phyloP scores from a whole-genome alignment of 2,329 filamentous ascomycete species.

The Xylaria sp. region DNA sequence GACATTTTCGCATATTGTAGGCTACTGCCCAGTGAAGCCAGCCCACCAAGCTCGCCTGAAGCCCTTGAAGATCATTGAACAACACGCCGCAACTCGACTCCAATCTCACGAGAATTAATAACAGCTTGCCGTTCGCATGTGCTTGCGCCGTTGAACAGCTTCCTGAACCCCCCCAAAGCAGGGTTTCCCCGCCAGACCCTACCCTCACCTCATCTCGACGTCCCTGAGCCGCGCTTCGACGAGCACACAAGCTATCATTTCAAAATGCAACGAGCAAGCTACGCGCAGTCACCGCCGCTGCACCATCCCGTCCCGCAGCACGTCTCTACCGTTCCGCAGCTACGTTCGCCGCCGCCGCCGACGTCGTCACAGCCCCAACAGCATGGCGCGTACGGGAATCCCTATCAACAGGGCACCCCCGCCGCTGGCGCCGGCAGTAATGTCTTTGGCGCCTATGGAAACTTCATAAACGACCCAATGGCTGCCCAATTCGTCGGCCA shows the following conservation, averaged over 20 bases:
- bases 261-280: slow-evolving; percentile 84
- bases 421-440: slow-evolving; percentile 56
- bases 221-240: neutral
- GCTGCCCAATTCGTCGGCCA: slow-evolving; percentile 94
- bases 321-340: slow-evolving; percentile 95
- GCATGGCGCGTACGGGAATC: slow-evolving; percentile 71
- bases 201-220: neutral
- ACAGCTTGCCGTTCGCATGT: neutral
- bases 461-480: slow-evolving; percentile 89
- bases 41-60: neutral
- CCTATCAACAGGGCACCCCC: slow-evolving; percentile 68
- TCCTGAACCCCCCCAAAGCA: neutral
- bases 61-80: neutral
- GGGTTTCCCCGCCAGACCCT: neutral
- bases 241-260: neutral
- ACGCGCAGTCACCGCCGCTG: slow-evolving; percentile 88
- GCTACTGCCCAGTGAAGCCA: neutral
- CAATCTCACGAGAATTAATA: neutral
- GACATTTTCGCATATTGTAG: neutral
- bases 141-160: neutral
- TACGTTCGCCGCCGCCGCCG: slow-evolving; percentile 90
- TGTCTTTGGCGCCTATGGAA: slow-evolving; percentile 76
- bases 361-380: slow-evolving; percentile 71
- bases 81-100: slow-evolving; percentile 1
- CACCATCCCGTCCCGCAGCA: slow-evolving; percentile 98